A percentile compares a stretch with the other conserved stretches of the same genome.
Evolutionary conservation across 768 basidiomycete species (phyloP).

Genomic region (Lentinula sp.): DNA sequence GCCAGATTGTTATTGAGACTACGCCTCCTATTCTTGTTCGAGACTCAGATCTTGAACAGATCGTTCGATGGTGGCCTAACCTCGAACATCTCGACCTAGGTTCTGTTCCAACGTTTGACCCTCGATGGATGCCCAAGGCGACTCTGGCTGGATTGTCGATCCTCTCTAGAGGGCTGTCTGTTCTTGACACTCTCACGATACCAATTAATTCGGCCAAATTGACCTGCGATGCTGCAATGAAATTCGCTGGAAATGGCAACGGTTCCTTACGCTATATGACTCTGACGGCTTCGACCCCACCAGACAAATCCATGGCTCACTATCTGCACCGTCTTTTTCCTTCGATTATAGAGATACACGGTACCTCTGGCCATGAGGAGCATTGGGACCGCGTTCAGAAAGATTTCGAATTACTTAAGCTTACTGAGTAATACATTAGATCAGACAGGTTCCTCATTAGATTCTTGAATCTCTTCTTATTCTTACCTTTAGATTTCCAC

Average conservation of each 20-base stretch:
- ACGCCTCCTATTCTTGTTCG: constrained; percentile 30
- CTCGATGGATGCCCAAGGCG: constrained; percentile 13
- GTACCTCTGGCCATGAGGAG: constrained; percentile 25
- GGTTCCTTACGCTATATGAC: constrained; percentile 26
- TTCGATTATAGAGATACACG: constrained; percentile 26
- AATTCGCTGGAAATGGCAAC: constrained; percentile 7
- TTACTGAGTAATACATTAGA: background rate
- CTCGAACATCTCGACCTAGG: constrained; percentile 38
- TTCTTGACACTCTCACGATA: constrained; percentile 23
- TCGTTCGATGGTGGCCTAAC: constrained; percentile 39
- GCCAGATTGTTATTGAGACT: constrained; percentile 30
- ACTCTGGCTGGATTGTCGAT: constrained; percentile 21
- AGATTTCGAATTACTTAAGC: background rate
- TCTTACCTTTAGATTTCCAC: no score
- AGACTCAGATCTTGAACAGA: constrained; percentile 30
- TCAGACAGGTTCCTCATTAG: background rate
- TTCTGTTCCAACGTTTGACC: constrained; percentile 17
- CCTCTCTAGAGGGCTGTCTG: constrained; percentile 19
- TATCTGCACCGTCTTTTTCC: constrained; percentile 34
- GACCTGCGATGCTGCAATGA: background rate
- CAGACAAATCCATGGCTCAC: constrained; percentile 20
- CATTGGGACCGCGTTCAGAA: constrained; percentile 17
- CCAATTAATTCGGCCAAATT: constrained; percentile 18
- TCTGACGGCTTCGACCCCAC: constrained; percentile 23
- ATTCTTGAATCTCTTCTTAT: no score